Evolutionary conservation across 495 filamentous ascomycete species (phyloP).

Genomic region (Penicillium parvum): DNA sequence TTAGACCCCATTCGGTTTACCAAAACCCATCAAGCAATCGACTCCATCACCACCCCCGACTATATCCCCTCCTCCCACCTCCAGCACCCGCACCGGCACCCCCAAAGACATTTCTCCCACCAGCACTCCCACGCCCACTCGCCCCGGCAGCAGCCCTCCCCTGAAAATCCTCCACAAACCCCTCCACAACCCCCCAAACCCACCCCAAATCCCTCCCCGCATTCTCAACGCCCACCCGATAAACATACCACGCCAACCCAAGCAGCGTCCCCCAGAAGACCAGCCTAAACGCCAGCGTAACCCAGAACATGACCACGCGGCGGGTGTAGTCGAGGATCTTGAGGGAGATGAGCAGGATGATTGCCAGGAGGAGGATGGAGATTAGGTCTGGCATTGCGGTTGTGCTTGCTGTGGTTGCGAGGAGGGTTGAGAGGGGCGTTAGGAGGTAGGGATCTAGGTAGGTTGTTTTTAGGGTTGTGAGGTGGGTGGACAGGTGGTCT

Average conservation of each 20-base stretch:
- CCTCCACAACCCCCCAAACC: conserved; percentile 45
- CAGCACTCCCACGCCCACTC: background rate
- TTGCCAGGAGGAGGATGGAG: conserved; percentile 51
- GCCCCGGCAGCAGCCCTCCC: conserved; percentile 18
- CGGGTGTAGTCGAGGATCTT: conserved; percentile 63
- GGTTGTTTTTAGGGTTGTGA: conserved; percentile 32
- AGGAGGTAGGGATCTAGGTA: conserved; percentile 41
- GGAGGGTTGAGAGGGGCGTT: conserved; percentile 41
- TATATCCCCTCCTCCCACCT: background rate
- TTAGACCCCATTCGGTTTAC: background rate
- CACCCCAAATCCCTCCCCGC: conserved; percentile 56
- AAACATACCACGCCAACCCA: conserved; percentile 51
- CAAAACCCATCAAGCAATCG: background rate
- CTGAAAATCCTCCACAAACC: conserved; percentile 54
- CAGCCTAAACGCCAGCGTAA: conserved; percentile 54
- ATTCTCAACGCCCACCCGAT: conserved; percentile 58
- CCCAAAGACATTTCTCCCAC: background rate
- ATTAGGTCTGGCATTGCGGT: conserved; percentile 55
- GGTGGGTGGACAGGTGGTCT: conserved; percentile 25
- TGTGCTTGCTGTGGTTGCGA: conserved; percentile 42
- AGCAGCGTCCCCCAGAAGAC: conserved; percentile 55
- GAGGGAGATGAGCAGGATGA: conserved; percentile 57
- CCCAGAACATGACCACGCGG: conserved; percentile 68
- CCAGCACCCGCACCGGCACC: conserved; percentile 1
- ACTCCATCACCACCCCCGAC: background rate